Evolutionary conservation across 2,329 filamentous ascomycete species (phyloP), one percentile per base, ranked within the genome.

Genomic region (Amylocarpus encephaloides): DNA sequence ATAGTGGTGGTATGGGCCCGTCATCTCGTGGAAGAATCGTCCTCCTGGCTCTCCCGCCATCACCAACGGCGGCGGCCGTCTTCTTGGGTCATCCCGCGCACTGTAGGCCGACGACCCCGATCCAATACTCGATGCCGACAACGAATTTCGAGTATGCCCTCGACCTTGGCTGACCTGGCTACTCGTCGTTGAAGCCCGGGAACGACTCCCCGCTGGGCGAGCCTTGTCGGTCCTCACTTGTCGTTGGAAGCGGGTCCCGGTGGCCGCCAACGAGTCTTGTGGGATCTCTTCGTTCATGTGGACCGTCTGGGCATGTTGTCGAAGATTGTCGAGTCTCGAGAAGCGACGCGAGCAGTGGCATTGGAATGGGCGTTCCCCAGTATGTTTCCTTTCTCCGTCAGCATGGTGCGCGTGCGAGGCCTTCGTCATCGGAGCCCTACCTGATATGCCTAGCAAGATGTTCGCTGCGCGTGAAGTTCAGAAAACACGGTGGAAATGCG

Each of bases 201-300:
- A 84, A 58, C 91, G 77, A 51, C 78, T 79, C 22, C 80, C 84
- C 1, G 85, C 79, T 44, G 86, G 85, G 48, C 88, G 79, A 32
- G 92, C 86, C 52, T 89, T 77, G 58, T 96, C 91, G 0, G 88
- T 94, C 47, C 92, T 80, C 52, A 95, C 89, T 68, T 96, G 91
- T 54, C 92, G 80, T 63, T 96, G 92, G 62, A 95, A 96, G 35
- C 92, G 79, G 7, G 91, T 95, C 19, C 91, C 90, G 1, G 88
- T 93, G 3, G 92, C 93, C 13, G 93, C 93, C 16, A 97, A 78
- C 1, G 93, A 97, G 67, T 96, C 90, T 36, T 84, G 83, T 3
- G 93, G 93, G 32, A 98, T 98, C 50, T 96, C 90, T 67, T 97
- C 93, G 67, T 97, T 96, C 51, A 95, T 87, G 67, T 98, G 93